Evolutionary conservation across 139 green algal genomes (phyloP).

Genomic region (Asterochloris erici): DNA sequence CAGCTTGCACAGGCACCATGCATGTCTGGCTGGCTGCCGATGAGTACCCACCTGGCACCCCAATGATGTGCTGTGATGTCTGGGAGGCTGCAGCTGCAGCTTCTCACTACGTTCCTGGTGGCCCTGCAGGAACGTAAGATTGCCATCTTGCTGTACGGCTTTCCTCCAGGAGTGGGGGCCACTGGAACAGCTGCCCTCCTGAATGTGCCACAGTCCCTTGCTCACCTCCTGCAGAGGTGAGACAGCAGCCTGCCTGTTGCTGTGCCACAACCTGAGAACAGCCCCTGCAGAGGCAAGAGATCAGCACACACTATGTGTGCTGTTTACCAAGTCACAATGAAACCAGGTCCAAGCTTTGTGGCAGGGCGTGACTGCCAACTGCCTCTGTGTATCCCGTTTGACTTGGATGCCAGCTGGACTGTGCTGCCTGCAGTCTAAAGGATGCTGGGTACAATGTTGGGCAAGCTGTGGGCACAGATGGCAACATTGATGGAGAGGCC

Average conservation of each 20-base stretch:
- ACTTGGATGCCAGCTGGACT: too few species aligned
- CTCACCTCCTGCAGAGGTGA: slow-evolving; percentile 46
- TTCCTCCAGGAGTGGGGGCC: slow-evolving; percentile 94
- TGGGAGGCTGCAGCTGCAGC: too few species aligned
- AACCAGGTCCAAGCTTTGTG: too few species aligned
- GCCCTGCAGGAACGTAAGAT: slow-evolving; percentile 58
- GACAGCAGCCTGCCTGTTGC: slow-evolving; percentile 12
- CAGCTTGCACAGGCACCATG: too few species aligned
- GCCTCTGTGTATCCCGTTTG: too few species aligned
- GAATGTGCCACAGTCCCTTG: slow-evolving; percentile 91
- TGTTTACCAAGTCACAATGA: too few species aligned
- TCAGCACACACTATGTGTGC: slow-evolving; percentile 1
- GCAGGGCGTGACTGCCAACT: too few species aligned
- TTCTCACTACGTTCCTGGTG: background rate
- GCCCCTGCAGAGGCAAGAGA: slow-evolving; percentile 7
- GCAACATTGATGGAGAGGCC: slow-evolving; percentile 67
- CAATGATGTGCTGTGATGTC: too few species aligned
- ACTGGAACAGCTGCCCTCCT: slow-evolving; percentile 94
- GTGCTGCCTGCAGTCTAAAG: background rate
- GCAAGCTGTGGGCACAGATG: slow-evolving; percentile 16
- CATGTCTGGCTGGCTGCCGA: too few species aligned
- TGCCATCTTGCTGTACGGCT: slow-evolving; percentile 89
- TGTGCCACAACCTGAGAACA: too few species aligned
- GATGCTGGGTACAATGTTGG: slow-evolving; percentile 82
- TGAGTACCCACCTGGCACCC: too few species aligned